Evolutionary conservation across 495 filamentous ascomycete genomes (phyloP).

Genomic region (Amphirosellinia nigrospora): DNA sequence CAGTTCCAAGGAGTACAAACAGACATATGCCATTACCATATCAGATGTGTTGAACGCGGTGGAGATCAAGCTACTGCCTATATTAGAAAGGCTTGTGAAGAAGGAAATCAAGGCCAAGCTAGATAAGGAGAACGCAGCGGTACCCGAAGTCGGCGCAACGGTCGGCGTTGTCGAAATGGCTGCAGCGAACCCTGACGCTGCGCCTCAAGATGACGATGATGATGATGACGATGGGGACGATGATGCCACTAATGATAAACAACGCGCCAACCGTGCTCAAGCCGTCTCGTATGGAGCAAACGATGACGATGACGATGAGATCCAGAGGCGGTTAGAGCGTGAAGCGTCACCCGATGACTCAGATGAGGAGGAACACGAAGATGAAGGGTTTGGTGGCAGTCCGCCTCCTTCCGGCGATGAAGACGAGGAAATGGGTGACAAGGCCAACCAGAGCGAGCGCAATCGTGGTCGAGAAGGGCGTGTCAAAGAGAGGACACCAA

Average conservation of each 20-base stretch:
- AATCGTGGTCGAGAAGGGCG: conserved; percentile 65
- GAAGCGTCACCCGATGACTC: conserved; percentile 60
- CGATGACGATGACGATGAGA: conserved; percentile 86
- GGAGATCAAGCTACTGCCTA: conserved; percentile 78
- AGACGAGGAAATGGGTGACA: conserved; percentile 44
- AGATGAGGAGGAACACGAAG: conserved; percentile 57
- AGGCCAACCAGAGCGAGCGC: conserved; percentile 43
- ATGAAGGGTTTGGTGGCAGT: conserved; percentile 63
- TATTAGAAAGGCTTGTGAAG: conserved; percentile 68
- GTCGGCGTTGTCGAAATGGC: conserved; percentile 71
- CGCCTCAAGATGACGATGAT: conserved; percentile 65
- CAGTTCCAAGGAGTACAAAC: conserved; percentile 77
- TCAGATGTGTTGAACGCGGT: conserved; percentile 77
- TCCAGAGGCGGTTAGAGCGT: conserved; percentile 62
- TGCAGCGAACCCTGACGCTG: conserved; percentile 45
- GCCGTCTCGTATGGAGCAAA: conserved; percentile 87
- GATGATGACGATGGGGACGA: conserved; percentile 80
- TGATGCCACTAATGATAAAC: conserved; percentile 83
- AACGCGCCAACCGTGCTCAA: conserved; percentile 74
- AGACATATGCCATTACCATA: conserved; percentile 81
- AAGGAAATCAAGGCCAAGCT: conserved; percentile 81
- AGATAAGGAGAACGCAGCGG: conserved; percentile 68
- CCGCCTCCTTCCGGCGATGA: conserved; percentile 55
- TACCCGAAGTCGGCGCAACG: conserved; percentile 82
- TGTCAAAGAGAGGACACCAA: conserved; percentile 66